These are phyloP conservation scores for Umbelopsis sp. DNA, from an alignment of 192 early-diverging fungal species.

Conservation along the genomic window DNA sequence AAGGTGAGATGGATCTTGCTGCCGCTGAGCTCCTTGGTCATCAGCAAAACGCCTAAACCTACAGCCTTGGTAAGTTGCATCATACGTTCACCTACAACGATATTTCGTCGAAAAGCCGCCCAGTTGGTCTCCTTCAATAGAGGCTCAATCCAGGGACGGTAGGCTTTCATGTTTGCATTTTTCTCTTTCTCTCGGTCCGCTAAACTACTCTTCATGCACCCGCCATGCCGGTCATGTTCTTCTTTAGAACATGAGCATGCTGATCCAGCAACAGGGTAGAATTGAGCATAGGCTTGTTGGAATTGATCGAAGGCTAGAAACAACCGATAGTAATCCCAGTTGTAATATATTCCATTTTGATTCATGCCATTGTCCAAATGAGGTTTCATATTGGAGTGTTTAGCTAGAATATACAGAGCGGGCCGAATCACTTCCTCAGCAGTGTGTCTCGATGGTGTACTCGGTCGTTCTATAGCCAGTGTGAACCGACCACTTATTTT, in stretches of 20 bases:
- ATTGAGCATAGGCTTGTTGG: slow-evolving; percentile 28
- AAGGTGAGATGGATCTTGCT: slow-evolving; percentile 46
- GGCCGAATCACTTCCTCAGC: slow-evolving; percentile 28
- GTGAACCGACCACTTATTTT: slow-evolving; percentile 20
- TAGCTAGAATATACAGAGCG: slow-evolving; percentile 19
- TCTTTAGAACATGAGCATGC: slow-evolving; percentile 9
- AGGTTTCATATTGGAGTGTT: slow-evolving; percentile 39
- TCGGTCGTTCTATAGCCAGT: slow-evolving; percentile 23
- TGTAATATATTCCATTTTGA: slow-evolving; percentile 46
- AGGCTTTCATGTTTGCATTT: slow-evolving; percentile 40
- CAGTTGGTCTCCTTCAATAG: slow-evolving; percentile 35
- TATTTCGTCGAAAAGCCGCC: slow-evolving; percentile 44
- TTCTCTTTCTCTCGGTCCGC: slow-evolving; percentile 30
- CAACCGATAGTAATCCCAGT: slow-evolving; percentile 38
- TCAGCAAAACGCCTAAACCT: slow-evolving; percentile 46
- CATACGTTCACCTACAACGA: slow-evolving; percentile 43
- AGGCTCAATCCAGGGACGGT: slow-evolving; percentile 38
- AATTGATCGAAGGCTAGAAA: slow-evolving; percentile 43
- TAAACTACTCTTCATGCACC: slow-evolving; percentile 12
- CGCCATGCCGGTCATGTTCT: slow-evolving; percentile 20
- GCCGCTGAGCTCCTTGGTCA: slow-evolving; percentile 50
- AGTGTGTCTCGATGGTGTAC: slow-evolving; percentile 9
- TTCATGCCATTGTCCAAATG: slow-evolving; percentile 45
- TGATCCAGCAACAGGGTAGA: slow-evolving; percentile 26
- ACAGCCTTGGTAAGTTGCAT: slow-evolving; percentile 37